phyloP scores from a whole-genome alignment of 495 filamentous ascomycete species.

The Podospora didyma region DNA sequence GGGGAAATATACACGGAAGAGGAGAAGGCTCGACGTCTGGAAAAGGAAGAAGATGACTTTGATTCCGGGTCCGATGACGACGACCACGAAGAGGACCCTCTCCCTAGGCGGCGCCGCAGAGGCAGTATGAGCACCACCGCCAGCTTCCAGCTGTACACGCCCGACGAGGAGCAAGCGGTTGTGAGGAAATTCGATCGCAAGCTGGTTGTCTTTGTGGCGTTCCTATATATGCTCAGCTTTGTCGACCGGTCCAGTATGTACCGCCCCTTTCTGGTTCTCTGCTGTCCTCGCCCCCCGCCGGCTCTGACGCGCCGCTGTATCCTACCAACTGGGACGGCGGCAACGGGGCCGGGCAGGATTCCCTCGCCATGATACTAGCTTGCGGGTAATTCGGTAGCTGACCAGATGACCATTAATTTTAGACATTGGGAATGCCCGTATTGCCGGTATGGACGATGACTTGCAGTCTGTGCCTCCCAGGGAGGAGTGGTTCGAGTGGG shows the following conservation, averaged over 20 bases:
- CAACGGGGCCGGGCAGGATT: too few relatives aligned
- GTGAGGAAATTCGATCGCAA: conserved; percentile 68
- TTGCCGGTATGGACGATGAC: conserved; percentile 68
- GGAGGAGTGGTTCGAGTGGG: conserved; percentile 74
- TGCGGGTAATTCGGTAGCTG: neutral
- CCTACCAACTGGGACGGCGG: too few relatives aligned
- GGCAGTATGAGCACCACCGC: conserved; percentile 26
- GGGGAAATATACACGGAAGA: neutral
- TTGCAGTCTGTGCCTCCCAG: conserved; percentile 55
- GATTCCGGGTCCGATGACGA: neutral
- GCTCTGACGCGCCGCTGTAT: neutral
- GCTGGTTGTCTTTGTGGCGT: conserved; percentile 73
- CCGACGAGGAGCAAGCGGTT: conserved; percentile 68
- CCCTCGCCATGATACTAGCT: too few relatives aligned
- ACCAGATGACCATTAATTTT: neutral
- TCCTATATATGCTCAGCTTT: conserved; percentile 79
- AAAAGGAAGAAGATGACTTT: neutral
- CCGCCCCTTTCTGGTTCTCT: neutral
- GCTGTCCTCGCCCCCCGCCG: neutral
- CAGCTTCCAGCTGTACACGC: conserved; percentile 63
- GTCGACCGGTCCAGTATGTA: conserved; percentile 70
- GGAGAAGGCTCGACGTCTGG: too few relatives aligned
- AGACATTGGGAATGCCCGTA: conserved; percentile 79
- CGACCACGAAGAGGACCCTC: neutral
- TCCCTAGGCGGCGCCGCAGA: conserved; percentile 9